phyloP scores from a whole-genome alignment of 2,329 filamentous ascomycete species.

The Arthrinium puccinioides region DNA sequence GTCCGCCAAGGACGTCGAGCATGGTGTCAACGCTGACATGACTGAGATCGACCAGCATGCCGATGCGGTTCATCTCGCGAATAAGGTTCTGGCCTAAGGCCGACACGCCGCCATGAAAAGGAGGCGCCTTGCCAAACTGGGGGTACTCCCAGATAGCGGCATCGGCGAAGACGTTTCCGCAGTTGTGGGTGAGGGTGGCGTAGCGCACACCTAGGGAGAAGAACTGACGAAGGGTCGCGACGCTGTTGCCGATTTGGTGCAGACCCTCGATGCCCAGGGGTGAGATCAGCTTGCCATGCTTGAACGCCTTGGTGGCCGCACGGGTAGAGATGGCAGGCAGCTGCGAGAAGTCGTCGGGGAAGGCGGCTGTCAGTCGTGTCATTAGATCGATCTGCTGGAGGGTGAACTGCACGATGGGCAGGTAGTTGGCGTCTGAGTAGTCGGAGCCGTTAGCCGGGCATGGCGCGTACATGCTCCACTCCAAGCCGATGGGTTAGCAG shows the following conservation, averaged over 20 bases:
- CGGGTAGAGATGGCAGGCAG: constrained; percentile 44
- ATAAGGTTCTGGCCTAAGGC: constrained; percentile 61
- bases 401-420: constrained; percentile 56
- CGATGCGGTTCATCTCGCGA: constrained; percentile 86
- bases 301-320: constrained; percentile 55
- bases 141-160: constrained; percentile 61
- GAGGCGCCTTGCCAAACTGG: constrained; percentile 36
- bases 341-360: constrained; percentile 52
- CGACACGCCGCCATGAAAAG: constrained; percentile 67
- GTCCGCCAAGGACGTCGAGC: constrained; percentile 67
- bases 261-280: constrained; percentile 79
- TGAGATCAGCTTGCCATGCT: constrained; percentile 60
- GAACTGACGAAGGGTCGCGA: constrained; percentile 68
- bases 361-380: constrained; percentile 46
- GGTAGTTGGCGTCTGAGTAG: constrained; percentile 68
- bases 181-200: constrained; percentile 86
- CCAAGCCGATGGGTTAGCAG: too few species aligned
- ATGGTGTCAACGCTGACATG: constrained; percentile 76
- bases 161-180: constrained; percentile 84
- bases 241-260: constrained; percentile 86
- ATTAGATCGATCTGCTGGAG: constrained; percentile 60
- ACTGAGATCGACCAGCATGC: constrained; percentile 87
- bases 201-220: constrained; percentile 78
- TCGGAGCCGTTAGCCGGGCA: constrained; percentile 69
- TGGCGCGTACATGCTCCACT: constrained; percentile 80